A percentile compares a stretch with the other conserved stretches of the same genome.
These are phyloP conservation scores for Arthromyces matolae DNA, from an alignment of 768 basidiomycete species.

Conservation along the genomic window DNA sequence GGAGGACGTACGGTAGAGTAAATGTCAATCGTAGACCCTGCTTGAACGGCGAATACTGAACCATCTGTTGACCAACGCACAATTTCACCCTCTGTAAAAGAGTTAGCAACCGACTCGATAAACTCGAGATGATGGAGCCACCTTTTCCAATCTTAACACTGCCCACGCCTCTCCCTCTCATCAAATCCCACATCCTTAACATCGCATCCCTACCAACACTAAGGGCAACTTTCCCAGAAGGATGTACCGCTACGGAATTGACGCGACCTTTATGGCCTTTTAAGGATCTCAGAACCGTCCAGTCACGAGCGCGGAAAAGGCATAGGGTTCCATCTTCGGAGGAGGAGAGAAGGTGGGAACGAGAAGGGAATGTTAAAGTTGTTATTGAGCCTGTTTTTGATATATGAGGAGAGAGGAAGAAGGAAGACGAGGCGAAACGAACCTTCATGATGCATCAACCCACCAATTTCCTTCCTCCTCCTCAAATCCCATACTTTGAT, in stretches of 20 bases:
- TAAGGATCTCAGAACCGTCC: conserved; percentile 81
- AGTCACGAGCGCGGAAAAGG: conserved; percentile 90
- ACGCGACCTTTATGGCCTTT: conserved; percentile 94
- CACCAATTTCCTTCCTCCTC: conserved; percentile 89
- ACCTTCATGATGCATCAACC: conserved; percentile 95
- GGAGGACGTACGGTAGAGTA: conserved; percentile 64
- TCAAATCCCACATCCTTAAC: conserved; percentile 97
- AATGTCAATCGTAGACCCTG: conserved; percentile 70
- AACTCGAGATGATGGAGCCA: conserved; percentile 26
- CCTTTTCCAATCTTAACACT: conserved; percentile 89
- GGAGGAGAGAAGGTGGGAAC: conserved; percentile 85
- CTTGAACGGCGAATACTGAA: conserved; percentile 75
- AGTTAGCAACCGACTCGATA: background rate
- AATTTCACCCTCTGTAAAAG: conserved; percentile 76
- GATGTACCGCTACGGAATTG: conserved; percentile 88
- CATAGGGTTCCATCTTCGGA: conserved; percentile 91
- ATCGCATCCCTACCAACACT: conserved; percentile 89
- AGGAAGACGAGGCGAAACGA: conserved; percentile 11
- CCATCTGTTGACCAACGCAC: conserved; percentile 86
- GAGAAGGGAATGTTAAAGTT: conserved; percentile 78
- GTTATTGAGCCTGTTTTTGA: conserved; percentile 78
- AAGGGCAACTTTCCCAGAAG: conserved; percentile 85
- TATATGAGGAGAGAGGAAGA: background rate
- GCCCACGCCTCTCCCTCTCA: conserved; percentile 87
- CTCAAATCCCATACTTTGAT: conserved; percentile 96